Evolutionary conservation across 2,329 filamentous ascomycete genomes (phyloP).

Genomic region (Sclerotinia minor): DNA sequence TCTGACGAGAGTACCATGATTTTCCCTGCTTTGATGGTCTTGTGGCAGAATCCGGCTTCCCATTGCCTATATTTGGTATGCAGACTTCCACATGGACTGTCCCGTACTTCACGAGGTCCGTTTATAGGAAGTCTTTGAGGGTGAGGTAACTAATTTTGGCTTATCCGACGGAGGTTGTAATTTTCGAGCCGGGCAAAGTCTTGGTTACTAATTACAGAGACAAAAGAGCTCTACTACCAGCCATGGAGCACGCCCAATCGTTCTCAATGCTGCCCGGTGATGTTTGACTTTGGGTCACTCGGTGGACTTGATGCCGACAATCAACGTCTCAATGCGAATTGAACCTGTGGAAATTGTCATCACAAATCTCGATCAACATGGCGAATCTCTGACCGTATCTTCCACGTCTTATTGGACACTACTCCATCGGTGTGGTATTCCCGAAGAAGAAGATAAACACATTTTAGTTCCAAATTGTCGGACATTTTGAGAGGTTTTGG

Average conservation of each 20-base stretch:
- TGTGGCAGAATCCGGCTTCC: neutral
- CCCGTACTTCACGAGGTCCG: conserved; percentile 6
- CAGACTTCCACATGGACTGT: conserved; percentile 5
- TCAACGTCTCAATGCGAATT: neutral
- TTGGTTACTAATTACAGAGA: conserved; percentile 18
- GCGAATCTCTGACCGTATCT: neutral
- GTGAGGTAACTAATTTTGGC: neutral
- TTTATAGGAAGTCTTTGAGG: neutral
- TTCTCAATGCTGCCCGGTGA: neutral
- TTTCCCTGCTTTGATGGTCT: neutral
- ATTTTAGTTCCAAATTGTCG: neutral
- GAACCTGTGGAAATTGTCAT: neutral
- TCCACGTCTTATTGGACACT: neutral
- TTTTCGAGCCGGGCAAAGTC: neutral
- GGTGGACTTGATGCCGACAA: neutral
- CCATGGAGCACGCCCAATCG: conserved; percentile 10
- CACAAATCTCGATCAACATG: neutral
- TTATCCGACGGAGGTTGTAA: neutral
- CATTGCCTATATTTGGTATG: conserved; percentile 8
- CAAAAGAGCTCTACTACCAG: neutral
- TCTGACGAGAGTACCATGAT: neutral
- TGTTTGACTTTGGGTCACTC: neutral
- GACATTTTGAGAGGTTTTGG: conserved; percentile 4
- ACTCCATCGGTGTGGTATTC: neutral
- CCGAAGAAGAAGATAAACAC: neutral